These are phyloP conservation scores for Theileria orientalis DNA, from an alignment of 169 alveolate genomes.

Conservation along the genomic window DNA sequence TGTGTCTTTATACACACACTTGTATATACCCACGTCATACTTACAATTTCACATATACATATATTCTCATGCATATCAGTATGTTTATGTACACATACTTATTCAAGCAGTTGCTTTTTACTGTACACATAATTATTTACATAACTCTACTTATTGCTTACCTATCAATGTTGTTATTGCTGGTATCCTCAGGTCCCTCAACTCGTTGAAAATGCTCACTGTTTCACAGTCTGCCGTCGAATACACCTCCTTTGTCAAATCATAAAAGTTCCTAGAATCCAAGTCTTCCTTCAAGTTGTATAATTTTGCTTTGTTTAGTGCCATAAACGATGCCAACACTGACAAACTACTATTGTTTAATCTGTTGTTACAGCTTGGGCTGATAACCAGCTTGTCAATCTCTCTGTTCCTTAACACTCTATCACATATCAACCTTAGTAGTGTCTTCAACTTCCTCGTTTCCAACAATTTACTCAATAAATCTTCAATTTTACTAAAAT, in stretches of 20 bases:
- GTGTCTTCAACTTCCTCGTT: background rate
- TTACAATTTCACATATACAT: too few relatives aligned
- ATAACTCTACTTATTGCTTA: background rate
- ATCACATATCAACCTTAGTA: background rate
- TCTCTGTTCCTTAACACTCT: background rate
- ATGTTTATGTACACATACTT: too few relatives aligned
- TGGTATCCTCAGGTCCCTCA: slow-evolving; percentile 4
- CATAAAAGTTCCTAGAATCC: background rate
- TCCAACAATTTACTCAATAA: background rate
- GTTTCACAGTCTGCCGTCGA: background rate
- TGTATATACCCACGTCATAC: too few relatives aligned
- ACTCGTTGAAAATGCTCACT: background rate
- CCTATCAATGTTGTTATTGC: background rate
- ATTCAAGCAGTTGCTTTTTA: too few relatives aligned
- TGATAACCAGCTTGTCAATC: background rate
- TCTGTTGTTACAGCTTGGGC: background rate
- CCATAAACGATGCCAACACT: slow-evolving; percentile 5
- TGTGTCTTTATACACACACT: too few relatives aligned
- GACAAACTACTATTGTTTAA: background rate
- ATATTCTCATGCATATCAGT: too few relatives aligned
- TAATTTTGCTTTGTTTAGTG: background rate
- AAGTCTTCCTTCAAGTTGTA: background rate
- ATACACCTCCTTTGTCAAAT: background rate
- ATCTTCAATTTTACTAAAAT: background rate
- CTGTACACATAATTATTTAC: too few relatives aligned